phyloP scores from a whole-genome alignment of 2,329 filamentous ascomycete species.

The Colletotrichum brevisporum region DNA sequence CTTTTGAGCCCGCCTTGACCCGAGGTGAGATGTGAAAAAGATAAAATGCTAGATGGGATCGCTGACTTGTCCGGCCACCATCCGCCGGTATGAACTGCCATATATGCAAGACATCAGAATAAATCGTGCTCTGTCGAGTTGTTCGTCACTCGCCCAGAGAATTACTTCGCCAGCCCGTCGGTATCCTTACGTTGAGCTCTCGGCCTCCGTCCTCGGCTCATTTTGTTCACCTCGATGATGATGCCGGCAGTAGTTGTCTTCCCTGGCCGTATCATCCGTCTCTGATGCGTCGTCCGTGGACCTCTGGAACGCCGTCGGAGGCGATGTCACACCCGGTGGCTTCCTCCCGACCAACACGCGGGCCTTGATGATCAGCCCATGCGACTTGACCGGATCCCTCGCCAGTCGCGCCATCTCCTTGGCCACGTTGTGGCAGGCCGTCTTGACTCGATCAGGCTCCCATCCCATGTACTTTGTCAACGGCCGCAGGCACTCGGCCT shows the following conservation, averaged over 20 bases:
- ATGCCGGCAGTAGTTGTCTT: conserved; percentile 24
- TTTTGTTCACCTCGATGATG: conserved; percentile 4
- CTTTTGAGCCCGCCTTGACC: conserved; percentile 9
- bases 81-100: conserved; percentile 22
- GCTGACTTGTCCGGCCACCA: conserved; percentile 15
- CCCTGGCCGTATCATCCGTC: conserved; percentile 38
- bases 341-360: conserved; percentile 66
- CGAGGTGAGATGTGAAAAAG: conserved; percentile 5
- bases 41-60: conserved; percentile 22
- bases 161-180: conserved; percentile 16
- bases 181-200: background rate
- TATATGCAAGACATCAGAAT: conserved; percentile 34
- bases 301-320: conserved; percentile 18
- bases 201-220: conserved; percentile 12
- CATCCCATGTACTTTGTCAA: conserved; percentile 68
- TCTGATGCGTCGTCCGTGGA: conserved; percentile 34
- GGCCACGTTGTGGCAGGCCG: conserved; percentile 61
- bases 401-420: conserved; percentile 64
- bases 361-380: conserved; percentile 62
- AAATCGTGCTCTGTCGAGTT: conserved; percentile 33
- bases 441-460: conserved; percentile 63
- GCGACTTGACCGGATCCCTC: conserved; percentile 59
- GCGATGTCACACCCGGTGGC: conserved; percentile 47
- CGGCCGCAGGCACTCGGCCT: conserved; percentile 63
- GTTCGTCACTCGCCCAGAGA: conserved; percentile 29